Conservation (phyloP, 208 protist genomes). For the Acanthamoeba royreba region DNA sequence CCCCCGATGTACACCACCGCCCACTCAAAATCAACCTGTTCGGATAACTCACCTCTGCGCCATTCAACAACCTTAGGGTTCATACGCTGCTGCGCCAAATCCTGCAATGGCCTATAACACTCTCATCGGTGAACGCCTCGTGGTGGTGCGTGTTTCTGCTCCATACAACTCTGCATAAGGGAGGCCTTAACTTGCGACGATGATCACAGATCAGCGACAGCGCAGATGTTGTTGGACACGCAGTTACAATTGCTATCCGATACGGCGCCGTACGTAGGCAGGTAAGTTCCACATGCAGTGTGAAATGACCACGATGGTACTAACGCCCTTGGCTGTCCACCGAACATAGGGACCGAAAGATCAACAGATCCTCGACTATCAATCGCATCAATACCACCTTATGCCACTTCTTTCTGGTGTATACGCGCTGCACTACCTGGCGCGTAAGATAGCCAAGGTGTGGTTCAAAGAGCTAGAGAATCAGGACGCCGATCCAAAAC, state of each 20-base stretch:
- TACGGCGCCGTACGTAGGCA: constrained; percentile 59
- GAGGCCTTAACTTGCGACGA: too few relatives aligned
- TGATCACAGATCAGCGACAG: not conserved
- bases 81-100: not conserved
- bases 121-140: not conserved
- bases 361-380: constrained; percentile 30
- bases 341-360: not conserved
- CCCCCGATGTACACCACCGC: not conserved
- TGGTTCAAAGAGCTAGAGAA: not conserved
- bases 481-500: not conserved
- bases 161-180: too few relatives aligned
- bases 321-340: too few relatives aligned
- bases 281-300: too few relatives aligned
- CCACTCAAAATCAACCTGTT: not conserved
- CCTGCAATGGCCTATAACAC: not conserved
- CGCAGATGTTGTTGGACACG: not conserved
- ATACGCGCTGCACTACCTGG: not conserved
- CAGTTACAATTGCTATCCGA: constrained; percentile 57
- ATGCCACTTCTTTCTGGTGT: not conserved
- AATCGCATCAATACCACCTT: constrained; percentile 21
- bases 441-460: not conserved
- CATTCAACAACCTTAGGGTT: not conserved
- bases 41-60: not conserved
- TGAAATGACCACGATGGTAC: too few relatives aligned
- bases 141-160: not conserved